Evolutionary conservation across 805 yeast genomes (phyloP).

Genomic region (Cyberlindnera subsufficiens): DNA sequence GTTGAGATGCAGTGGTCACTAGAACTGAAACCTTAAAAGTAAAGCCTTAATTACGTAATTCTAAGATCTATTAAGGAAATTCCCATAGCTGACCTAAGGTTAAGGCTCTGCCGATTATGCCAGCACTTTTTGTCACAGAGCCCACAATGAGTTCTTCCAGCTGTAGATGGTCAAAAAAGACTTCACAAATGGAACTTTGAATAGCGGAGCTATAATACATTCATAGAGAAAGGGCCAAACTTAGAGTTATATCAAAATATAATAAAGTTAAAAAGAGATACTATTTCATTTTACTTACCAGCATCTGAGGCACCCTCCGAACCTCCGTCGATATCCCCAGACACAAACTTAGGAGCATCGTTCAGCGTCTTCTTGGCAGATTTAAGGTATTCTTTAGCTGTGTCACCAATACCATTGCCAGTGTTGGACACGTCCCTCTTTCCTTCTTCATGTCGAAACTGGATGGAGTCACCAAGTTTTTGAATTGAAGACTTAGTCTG

Average conservation of each 20-base stretch:
- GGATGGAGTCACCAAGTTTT: conserved; percentile 56
- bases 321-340: conserved; percentile 43
- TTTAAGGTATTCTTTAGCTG: conserved; percentile 54
- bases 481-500: conserved; percentile 65
- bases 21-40: too few species aligned
- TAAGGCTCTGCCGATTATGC: too few species aligned
- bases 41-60: too few species aligned
- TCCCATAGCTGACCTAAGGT: too few species aligned
- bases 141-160: too few species aligned
- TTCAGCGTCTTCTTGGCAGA: conserved; percentile 47
- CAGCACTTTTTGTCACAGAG: too few species aligned
- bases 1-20: too few species aligned
- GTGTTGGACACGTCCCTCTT: conserved; percentile 8
- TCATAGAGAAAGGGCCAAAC: too few species aligned
- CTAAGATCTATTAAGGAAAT: too few species aligned
- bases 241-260: not conserved
- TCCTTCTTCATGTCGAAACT: conserved; percentile 50
- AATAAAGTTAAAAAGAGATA: not conserved
- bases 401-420: conserved; percentile 41
- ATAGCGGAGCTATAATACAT: too few species aligned
- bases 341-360: conserved; percentile 39
- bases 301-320: conserved; percentile 17
- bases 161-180: too few species aligned
- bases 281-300: conserved; percentile 4
- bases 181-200: too few species aligned